A percentile compares a stretch with the other conserved stretches of the same genome.
phyloP scores from a whole-genome alignment of 805 yeast genomes.

The Starmerella apicola region DNA sequence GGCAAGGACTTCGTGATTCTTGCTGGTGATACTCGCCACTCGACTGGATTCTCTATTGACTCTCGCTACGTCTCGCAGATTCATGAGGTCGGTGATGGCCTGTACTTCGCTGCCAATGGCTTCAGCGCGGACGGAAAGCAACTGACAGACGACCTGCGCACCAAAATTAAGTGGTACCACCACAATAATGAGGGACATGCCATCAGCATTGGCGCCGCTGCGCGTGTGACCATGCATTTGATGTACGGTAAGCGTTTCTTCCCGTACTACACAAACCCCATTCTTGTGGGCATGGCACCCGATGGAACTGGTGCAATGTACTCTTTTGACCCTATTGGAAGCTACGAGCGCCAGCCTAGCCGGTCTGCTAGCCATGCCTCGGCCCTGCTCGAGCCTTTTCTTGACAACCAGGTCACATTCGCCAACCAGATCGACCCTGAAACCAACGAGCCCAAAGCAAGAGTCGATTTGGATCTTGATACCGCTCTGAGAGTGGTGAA shows the following conservation, averaged over 20 bases:
- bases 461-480: conserved; percentile 58
- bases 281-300: conserved; percentile 84
- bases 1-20: conserved; percentile 94
- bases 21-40: conserved; percentile 98
- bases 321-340: conserved; percentile 96
- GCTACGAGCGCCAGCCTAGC: conserved; percentile 93
- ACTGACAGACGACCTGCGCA: conserved; percentile 54
- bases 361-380: conserved; percentile 98
- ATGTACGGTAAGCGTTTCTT: conserved; percentile 87
- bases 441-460: conserved; percentile 46
- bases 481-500: conserved; percentile 79
- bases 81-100: conserved; percentile 74
- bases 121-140: conserved; percentile 92
- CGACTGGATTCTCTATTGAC: conserved; percentile 85
- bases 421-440: conserved; percentile 84
- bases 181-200: conserved; percentile 66
- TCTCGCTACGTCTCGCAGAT: conserved; percentile 87
- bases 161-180: conserved; percentile 65
- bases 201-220: conserved; percentile 59
- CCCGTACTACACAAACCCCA: conserved; percentile 93
- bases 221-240: conserved; percentile 80
- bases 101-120: conserved; percentile 86
- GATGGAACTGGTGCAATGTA: conserved; percentile 90
- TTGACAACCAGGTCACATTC: conserved; percentile 93
- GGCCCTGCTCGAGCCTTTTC: conserved; percentile 87